Evolutionary conservation across 1,284 basidiomycete genomes (phyloP).

Genomic region (Butyriboletus appendiculatus): DNA sequence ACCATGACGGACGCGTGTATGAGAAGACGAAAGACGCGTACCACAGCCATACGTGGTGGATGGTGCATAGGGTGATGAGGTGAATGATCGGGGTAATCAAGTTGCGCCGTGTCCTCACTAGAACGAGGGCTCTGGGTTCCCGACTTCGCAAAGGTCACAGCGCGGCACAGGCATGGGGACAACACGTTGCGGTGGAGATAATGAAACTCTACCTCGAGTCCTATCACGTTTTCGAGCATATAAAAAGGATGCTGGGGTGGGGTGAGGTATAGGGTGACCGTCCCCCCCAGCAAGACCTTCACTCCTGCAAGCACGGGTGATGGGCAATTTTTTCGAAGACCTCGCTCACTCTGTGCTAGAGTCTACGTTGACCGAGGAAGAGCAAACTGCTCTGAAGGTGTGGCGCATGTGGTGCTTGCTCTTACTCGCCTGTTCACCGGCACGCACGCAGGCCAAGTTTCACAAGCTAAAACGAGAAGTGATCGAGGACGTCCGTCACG

Average conservation of each 20-base stretch:
- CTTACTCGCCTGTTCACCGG: not conserved
- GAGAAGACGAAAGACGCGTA: not conserved
- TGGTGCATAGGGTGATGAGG: not conserved
- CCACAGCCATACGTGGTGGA: not conserved
- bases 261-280: not conserved
- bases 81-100: too few species aligned
- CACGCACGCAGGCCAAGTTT: conserved; percentile 27
- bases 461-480: conserved; percentile 33
- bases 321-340: conserved; percentile 36
- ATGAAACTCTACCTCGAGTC: not conserved
- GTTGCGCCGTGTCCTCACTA: too few species aligned
- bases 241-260: not conserved
- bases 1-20: not conserved
- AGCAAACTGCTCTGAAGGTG: conserved; percentile 29
- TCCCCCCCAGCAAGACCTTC: not conserved
- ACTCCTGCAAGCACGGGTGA: not conserved
- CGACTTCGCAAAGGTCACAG: not conserved
- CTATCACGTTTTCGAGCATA: not conserved
- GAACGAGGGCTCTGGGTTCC: not conserved
- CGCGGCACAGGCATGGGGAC: not conserved
- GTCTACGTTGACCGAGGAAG: conserved; percentile 25
- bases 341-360: conserved; percentile 26
- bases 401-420: not conserved
- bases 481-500: conserved; percentile 29
- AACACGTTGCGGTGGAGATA: not conserved